Conservation (phyloP, 768 basidiomycete species). For the Rhizopogon sp. region DNA sequence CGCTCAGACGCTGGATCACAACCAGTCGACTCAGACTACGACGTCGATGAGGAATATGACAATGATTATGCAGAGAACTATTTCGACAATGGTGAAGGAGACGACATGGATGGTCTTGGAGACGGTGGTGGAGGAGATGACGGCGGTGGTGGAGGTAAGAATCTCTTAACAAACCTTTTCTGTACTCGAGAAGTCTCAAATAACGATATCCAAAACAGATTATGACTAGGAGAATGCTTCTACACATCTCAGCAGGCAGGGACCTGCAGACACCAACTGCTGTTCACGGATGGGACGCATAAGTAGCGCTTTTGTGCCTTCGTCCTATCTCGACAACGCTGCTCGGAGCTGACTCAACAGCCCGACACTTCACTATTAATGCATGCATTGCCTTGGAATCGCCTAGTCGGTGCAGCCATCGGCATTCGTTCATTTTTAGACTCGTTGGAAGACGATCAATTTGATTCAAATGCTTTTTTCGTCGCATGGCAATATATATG, state of each 20-base stretch:
- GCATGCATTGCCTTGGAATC: not conserved
- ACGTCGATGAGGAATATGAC: conserved; percentile 87
- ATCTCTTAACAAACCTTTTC: not conserved
- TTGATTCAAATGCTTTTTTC: not conserved
- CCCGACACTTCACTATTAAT: not conserved
- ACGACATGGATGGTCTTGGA: conserved; percentile 74
- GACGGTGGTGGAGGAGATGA: conserved; percentile 64
- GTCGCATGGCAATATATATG: no score
- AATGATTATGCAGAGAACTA: conserved; percentile 90
- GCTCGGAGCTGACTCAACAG: not conserved
- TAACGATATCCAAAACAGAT: conserved; percentile 8
- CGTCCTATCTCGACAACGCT: no score
- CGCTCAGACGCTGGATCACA: conserved; percentile 65
- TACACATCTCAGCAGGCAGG: not conserved
- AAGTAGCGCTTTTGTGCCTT: not conserved
- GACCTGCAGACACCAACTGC: not conserved
- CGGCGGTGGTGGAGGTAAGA: conserved; percentile 49
- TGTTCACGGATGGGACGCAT: not conserved
- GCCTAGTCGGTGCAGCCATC: not conserved
- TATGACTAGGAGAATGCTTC: conserved; percentile 17
- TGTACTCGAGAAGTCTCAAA: not conserved
- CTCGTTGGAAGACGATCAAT: no score
- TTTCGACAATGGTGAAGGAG: conserved; percentile 85
- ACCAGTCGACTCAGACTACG: conserved; percentile 67
- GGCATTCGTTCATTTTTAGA: not conserved